phyloP scores from a whole-genome alignment of 139 green algal species.

The Protoeuglena noctilucae region DNA sequence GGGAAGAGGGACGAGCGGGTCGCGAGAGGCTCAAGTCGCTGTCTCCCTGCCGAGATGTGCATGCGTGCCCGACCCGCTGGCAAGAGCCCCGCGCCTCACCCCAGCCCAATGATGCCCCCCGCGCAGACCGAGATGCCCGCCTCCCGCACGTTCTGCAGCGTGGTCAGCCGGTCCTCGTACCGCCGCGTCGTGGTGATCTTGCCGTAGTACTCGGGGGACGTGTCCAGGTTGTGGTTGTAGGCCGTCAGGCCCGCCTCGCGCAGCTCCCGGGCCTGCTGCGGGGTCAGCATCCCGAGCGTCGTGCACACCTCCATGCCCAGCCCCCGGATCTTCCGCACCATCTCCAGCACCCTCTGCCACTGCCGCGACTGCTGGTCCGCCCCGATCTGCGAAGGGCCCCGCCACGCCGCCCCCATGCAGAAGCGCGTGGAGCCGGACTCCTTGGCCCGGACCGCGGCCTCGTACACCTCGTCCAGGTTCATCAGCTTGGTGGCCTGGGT shows the following conservation, averaged over 20 bases:
- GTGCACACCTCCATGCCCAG: conserved; percentile 66
- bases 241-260: conserved; percentile 82
- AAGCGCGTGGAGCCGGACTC: conserved; percentile 89
- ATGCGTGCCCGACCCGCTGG: too few species aligned
- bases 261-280: conserved; percentile 66
- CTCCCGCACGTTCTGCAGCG: conserved; percentile 64
- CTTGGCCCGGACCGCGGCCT: conserved; percentile 66
- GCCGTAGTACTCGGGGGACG: conserved; percentile 79
- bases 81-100: too few species aligned
- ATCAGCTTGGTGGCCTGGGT: conserved; percentile 91
- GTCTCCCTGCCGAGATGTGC: too few species aligned
- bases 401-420: conserved; percentile 97
- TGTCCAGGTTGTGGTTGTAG: conserved; percentile 99
- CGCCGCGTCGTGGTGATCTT: conserved; percentile 83
- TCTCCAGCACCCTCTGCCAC: conserved; percentile 78
- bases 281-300: conserved; percentile 63
- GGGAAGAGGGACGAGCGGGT: too few species aligned
- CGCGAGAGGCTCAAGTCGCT: too few species aligned
- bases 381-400: conserved; percentile 59
- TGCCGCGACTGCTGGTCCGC: conserved; percentile 22
- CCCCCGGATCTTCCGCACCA: conserved; percentile 59
- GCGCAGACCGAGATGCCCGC: conserved; percentile 92
- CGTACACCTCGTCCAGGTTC: conserved; percentile 74
- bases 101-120: conserved; percentile 84
- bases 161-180: conserved; percentile 83